Base-by-base conservation (phyloP, 2,329 filamentous ascomycete genomes). In the Nannizziopsis arthrosporioides region DNA sequence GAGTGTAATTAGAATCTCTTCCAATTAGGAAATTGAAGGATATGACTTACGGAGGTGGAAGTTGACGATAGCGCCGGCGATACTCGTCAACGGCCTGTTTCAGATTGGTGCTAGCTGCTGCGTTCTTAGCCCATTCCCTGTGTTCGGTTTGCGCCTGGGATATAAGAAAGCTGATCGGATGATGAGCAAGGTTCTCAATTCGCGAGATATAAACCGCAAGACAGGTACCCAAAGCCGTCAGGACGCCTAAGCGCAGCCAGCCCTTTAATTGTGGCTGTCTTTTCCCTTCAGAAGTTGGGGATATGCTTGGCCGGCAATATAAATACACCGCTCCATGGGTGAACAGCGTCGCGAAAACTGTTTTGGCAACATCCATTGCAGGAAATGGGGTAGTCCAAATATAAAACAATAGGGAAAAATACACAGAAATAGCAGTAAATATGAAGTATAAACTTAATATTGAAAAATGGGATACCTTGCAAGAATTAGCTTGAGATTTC, bases 111-210 rank as follows among this genome's bases (percentile, higher is more conserved):
- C 74, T 77, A 35, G 59, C 59, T 18, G 67, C 64, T 9, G 75
- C 71, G 52, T 73, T 67, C 10, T 63, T 62, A 8, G 69, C 53
- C 62, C 75, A 80, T 3, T 59, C 55, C n/a, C 73, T 61, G 53
- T 78, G 73, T 39, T 68, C 64, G 2, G 62, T 51, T 42, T 67
- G 65, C 12, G 71, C 75, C 14, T 73, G 62, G 40, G 72, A 69
- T 22, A 80, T 74, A 14, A 80, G 64, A 32, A 69, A 57, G 45
- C 76, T 72, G 43, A 80, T 77, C 0, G 77, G 76, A 56, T 80
- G 77, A 34, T 67, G 66, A 14, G 63, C 61, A 14, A 67, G 57
- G 18, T 63, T 54, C 14, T 63, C 62, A 17, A 63, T 66, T 46
- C 69, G 68, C 27, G 66, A 62, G 22, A 67, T 60, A 42, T 63